Base-by-base conservation (phyloP, 345 rosid genomes). In the Litchi chinensis region DNA sequence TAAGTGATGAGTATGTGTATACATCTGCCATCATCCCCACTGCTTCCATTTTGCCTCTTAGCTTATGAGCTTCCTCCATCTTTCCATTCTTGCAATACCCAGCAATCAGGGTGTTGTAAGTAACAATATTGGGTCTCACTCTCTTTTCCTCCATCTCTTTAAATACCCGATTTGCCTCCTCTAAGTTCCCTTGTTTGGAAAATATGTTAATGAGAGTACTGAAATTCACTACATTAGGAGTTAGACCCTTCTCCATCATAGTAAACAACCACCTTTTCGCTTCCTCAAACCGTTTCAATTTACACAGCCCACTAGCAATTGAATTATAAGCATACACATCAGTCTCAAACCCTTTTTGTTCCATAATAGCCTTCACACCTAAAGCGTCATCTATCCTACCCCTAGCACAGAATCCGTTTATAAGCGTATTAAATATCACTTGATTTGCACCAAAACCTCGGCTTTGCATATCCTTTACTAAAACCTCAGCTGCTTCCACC, bases 131-230 rank as follows among this genome's bases (percentile, higher is more conserved):
- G 9, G 95, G 98, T 77, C 75, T 79, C 73, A 43, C 83, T 69
- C 91, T 92, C 81, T 80, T 88, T 60, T 68, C 79, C 69, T 86
- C 79, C 95, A 93, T 92, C 67, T 92, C 94, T 67, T 24, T 28
- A 85, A 93, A 88, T 10, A 92, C 79, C 77, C 88, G 85, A 77
- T 88, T 86, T 56, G 96, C 98, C 84, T 90, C 98, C 79, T 81
- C 89, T 76, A 93, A 22, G 83, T 92, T 91, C 65, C 96, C 96
- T 85, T 95, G 94, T 80, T 90, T 93, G 86, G 95, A 89, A 80
- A 84, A 87, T 78, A 95, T 90, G 84, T 86, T 86, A 22, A 95
- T 90, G 85, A 95, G 78, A 71, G 88, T 93, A 54, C 96, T 89
- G 75, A 81, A 86, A 81, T 85, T 91, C 70, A 92, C 93, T 5